Conservation (phyloP, 306 rosid genomes). For the Bauhinia variegata region DNA sequence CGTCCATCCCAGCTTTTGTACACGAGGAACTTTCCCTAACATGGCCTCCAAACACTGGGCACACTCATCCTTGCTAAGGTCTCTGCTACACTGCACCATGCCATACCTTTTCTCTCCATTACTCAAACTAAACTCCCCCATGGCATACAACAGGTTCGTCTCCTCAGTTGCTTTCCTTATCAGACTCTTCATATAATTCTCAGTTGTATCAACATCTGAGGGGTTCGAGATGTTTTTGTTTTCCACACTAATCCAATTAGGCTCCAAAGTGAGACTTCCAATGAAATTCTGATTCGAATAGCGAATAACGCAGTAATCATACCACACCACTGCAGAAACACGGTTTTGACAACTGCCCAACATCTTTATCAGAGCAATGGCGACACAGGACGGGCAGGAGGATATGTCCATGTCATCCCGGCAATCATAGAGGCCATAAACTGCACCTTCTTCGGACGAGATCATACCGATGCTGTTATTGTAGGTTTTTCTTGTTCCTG, state of each 20-base stretch:
- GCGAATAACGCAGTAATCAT: conserved; percentile 38
- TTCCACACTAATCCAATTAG: conserved; percentile 26
- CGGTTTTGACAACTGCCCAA: conserved; percentile 32
- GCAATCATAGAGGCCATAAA: conserved; percentile 48
- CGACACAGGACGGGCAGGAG: conserved; percentile 48
- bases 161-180: conserved; percentile 39
- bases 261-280: conserved; percentile 22
- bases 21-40: no score
- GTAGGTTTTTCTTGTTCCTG: conserved; percentile 36
- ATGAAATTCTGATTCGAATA: conserved; percentile 36
- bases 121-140: no score
- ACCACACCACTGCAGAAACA: conserved; percentile 38
- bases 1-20: no score
- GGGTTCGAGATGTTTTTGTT: conserved; percentile 2
- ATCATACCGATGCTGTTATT: conserved; percentile 26
- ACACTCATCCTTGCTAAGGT: no score
- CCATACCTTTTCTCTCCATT: no score
- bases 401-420: conserved; percentile 36
- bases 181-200: conserved; percentile 29
- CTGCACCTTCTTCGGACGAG: not conserved
- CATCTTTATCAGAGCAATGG: conserved; percentile 34
- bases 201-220: conserved; percentile 19
- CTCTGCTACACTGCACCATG: no score
- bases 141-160: no score
- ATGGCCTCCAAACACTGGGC: no score